These are phyloP conservation scores for Macrolepiota albuminosa DNA, from an alignment of 768 basidiomycete species.

Conservation along the genomic window DNA sequence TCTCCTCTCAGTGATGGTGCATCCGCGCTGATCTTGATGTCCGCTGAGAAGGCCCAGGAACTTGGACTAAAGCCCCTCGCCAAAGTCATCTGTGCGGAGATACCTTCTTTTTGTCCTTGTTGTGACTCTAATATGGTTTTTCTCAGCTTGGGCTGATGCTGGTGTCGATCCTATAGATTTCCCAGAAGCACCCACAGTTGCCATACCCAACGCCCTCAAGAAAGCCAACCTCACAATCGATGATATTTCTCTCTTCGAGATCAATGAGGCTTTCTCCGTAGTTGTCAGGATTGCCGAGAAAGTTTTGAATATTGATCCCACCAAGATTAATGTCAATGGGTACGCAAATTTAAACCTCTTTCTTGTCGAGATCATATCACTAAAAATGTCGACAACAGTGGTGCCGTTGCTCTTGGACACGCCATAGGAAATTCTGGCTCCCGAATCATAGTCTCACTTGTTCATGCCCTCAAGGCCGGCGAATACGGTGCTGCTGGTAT, in stretches of 20 bases:
- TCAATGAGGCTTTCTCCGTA: slow-evolving; percentile 98
- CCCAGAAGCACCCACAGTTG: slow-evolving; percentile 90
- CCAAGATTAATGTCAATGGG: slow-evolving; percentile 90
- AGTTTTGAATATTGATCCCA: slow-evolving; percentile 74
- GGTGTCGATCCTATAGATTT: slow-evolving; percentile 97
- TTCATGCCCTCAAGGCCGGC: slow-evolving; percentile 87
- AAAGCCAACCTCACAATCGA: slow-evolving; percentile 76
- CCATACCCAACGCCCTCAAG: slow-evolving; percentile 83
- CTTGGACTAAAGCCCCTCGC: slow-evolving; percentile 92
- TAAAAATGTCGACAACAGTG: slow-evolving; percentile 45
- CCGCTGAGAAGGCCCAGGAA: slow-evolving; percentile 87
- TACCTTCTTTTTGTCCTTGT: slow-evolving; percentile 3
- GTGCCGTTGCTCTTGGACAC: slow-evolving; percentile 94
- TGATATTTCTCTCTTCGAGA: slow-evolving; percentile 90
- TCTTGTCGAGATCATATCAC: slow-evolving; percentile 1
- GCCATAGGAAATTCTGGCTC: slow-evolving; percentile 96
- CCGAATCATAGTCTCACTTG: slow-evolving; percentile 89
- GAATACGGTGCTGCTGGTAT: slow-evolving; percentile 95
- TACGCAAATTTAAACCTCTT: slow-evolving; percentile 29
- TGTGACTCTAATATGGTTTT: slow-evolving; percentile 10
- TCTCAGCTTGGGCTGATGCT: slow-evolving; percentile 89
- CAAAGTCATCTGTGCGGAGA: slow-evolving; percentile 79
- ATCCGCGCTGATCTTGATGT: slow-evolving; percentile 92
- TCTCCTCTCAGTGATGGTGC: slow-evolving; percentile 95
- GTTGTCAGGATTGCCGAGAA: slow-evolving; percentile 91